phyloP scores from a whole-genome alignment of 2,329 filamentous ascomycete species.

The Botrytis aclada region DNA sequence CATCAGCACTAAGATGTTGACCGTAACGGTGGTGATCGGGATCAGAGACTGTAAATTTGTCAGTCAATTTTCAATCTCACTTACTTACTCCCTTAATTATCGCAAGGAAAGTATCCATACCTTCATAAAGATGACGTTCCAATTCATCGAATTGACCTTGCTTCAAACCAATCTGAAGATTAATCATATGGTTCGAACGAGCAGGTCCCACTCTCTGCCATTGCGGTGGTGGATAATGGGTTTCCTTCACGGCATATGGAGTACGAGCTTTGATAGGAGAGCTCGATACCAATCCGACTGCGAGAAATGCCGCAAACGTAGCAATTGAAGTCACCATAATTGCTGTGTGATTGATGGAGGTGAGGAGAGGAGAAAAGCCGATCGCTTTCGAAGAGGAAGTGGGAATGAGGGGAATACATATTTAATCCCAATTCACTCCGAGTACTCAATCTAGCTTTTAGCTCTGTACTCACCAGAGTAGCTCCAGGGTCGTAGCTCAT shows the following conservation, averaged over 20 bases:
- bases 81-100: not conserved
- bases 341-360: not conserved
- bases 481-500: not conserved
- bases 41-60: slow-evolving; percentile 45
- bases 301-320: not conserved
- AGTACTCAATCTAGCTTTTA: not conserved
- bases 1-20: slow-evolving; percentile 48
- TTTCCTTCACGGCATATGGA: slow-evolving; percentile 21
- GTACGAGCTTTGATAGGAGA: slow-evolving; percentile 20
- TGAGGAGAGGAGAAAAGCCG: not conserved
- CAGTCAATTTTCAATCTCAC: not conserved
- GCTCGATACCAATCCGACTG: slow-evolving; percentile 10
- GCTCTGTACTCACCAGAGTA: not conserved
- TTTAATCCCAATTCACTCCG: not conserved
- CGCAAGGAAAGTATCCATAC: not conserved
- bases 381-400: not conserved
- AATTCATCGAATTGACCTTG: slow-evolving; percentile 21
- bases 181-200: slow-evolving; percentile 3
- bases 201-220: slow-evolving; percentile 19
- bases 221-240: slow-evolving; percentile 16
- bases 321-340: slow-evolving; percentile 19
- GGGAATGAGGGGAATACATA: not conserved
- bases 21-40: slow-evolving; percentile 54
- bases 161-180: slow-evolving; percentile 21
- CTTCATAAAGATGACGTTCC: slow-evolving; percentile 21